Evolutionary conservation across 352 stramenopile species (phyloP).

Genomic region (Paralagenidium karlingii): DNA sequence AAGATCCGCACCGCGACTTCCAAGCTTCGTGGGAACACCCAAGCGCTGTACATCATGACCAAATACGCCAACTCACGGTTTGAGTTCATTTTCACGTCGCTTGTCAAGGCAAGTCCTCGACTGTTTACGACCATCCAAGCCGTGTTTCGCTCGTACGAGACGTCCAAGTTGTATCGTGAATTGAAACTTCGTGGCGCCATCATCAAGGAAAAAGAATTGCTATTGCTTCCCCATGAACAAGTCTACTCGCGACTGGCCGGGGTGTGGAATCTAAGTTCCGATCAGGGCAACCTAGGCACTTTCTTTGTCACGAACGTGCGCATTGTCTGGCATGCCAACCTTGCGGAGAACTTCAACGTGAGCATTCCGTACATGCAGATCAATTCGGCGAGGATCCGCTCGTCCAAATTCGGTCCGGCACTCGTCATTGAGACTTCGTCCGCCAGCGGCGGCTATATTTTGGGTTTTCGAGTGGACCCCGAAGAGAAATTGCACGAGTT

Average conservation of each 20-base stretch:
- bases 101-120: slow-evolving; percentile 84
- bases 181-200: slow-evolving; percentile 88
- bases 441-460: slow-evolving; percentile 76
- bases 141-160: slow-evolving; percentile 88
- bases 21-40: slow-evolving; percentile 82
- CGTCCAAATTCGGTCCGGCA: slow-evolving; percentile 85
- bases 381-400: slow-evolving; percentile 65
- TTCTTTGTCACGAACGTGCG: slow-evolving; percentile 91
- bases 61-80: slow-evolving; percentile 81
- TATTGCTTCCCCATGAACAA: slow-evolving; percentile 81
- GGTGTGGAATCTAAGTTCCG: slow-evolving; percentile 87
- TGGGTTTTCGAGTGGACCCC: slow-evolving; percentile 87
- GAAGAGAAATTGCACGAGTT: slow-evolving; percentile 72
- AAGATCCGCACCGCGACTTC: slow-evolving; percentile 85
- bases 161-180: slow-evolving; percentile 86
- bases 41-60: slow-evolving; percentile 88
- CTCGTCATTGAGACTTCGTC: slow-evolving; percentile 84
- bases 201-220: slow-evolving; percentile 83
- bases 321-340: slow-evolving; percentile 87
- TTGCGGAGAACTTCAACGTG: slow-evolving; percentile 92
- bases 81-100: slow-evolving; percentile 92
- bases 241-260: slow-evolving; percentile 80
- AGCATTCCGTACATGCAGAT: slow-evolving; percentile 93
- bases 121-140: slow-evolving; percentile 90
- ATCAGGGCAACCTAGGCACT: slow-evolving; percentile 87